These are phyloP conservation scores for Pseudocercospora ulei DNA, from an alignment of 2,329 filamentous ascomycete genomes.

Conservation along the genomic window DNA sequence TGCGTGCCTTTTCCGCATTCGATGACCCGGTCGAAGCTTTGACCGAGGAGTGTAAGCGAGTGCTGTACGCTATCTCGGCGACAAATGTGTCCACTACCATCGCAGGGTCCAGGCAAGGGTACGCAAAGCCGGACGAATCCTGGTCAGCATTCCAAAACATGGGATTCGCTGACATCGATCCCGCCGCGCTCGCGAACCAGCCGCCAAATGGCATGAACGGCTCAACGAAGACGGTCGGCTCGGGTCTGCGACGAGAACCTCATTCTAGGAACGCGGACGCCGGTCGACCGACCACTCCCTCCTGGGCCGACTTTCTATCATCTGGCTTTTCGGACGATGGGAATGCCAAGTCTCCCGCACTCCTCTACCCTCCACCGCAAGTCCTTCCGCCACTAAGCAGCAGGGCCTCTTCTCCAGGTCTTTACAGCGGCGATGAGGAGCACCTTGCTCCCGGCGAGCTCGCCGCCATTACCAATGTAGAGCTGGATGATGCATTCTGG, in stretches of 20 bases:
- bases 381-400: constrained; percentile 65
- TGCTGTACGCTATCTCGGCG: constrained; percentile 76
- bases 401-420: constrained; percentile 17
- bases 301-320: constrained; percentile 95
- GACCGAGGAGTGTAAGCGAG: constrained; percentile 87
- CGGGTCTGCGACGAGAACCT: constrained; percentile 55
- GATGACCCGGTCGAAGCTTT: constrained; percentile 80
- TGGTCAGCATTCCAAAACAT: constrained; percentile 97
- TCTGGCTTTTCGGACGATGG: constrained; percentile 76
- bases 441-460: constrained; percentile 82
- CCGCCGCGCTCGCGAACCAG: constrained; percentile 20
- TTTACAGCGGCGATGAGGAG: constrained; percentile 51
- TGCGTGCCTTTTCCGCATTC: constrained; percentile 77
- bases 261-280: constrained; percentile 57
- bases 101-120: constrained; percentile 36
- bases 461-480: constrained; percentile 76
- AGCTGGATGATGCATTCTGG: constrained; percentile 95
- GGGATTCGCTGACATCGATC: constrained; percentile 68
- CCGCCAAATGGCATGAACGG: constrained; percentile 22
- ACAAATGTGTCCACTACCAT: constrained; percentile 76
- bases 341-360: constrained; percentile 42
- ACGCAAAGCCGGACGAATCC: constrained; percentile 60
- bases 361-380: constrained; percentile 85
- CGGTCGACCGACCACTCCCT: constrained; percentile 83
- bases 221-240: constrained; percentile 20